phyloP scores from a whole-genome alignment of 73 alveolate genomes.

The Paramecium caudatum region DNA sequence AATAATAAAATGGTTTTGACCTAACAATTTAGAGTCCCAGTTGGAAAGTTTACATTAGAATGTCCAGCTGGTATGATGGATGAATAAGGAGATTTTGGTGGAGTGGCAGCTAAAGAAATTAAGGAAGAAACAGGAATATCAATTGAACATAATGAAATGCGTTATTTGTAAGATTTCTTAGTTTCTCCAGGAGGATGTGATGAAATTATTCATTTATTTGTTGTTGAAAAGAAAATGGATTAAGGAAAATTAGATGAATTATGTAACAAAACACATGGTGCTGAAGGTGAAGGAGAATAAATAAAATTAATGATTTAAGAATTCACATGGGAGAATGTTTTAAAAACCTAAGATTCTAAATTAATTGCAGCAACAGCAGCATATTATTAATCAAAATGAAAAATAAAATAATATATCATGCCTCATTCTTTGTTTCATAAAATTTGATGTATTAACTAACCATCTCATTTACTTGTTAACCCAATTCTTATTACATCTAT shows the following conservation, averaged over 20 bases:
- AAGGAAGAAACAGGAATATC: conserved; percentile 73
- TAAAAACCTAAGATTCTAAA: conserved; percentile 67
- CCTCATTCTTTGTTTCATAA: conserved; percentile 49
- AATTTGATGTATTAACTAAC: conserved; percentile 64
- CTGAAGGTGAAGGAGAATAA: conserved; percentile 67
- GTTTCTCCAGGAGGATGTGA: conserved; percentile 77
- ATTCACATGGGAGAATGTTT: conserved; percentile 67
- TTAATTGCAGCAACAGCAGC: conserved; percentile 73
- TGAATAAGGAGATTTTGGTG: conserved; percentile 72
- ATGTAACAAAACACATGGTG: conserved; percentile 64
- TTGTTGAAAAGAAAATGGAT: conserved; percentile 67
- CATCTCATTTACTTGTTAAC: conserved; percentile 68
- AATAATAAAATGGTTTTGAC: conserved; percentile 66
- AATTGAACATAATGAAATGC: conserved; percentile 55
- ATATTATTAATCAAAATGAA: conserved; percentile 9
- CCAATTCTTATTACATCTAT: conserved; percentile 34
- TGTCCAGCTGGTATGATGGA: conserved; percentile 78
- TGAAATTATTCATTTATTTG: conserved; percentile 68
- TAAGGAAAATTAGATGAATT: conserved; percentile 54
- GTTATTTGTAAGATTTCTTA: conserved; percentile 45
- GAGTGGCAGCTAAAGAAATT: conserved; percentile 77
- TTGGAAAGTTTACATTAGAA: conserved; percentile 67
- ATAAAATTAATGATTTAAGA: conserved; percentile 61
- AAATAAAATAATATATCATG: not conserved
- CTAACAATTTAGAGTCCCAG: conserved; percentile 73